Evolutionary conservation across 129 eudicot genomes (phyloP).

Genomic region (Tagetes erecta): DNA sequence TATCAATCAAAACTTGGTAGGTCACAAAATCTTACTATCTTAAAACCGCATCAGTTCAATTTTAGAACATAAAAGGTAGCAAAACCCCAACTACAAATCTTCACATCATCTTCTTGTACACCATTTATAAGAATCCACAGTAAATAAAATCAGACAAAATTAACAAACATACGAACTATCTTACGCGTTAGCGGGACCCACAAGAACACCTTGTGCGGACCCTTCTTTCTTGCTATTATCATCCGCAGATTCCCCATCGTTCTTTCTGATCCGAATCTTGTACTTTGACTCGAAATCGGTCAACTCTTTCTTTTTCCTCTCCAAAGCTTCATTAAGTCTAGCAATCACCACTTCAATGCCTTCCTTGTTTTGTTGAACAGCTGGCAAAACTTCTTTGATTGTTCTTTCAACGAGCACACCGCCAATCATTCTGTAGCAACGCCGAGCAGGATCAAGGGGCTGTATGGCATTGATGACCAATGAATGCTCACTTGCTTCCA

Average conservation of each 20-base stretch:
- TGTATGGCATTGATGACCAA: slow-evolving; percentile 84
- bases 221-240: slow-evolving; percentile 86
- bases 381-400: slow-evolving; percentile 84
- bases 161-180: slow-evolving; percentile 6
- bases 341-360: slow-evolving; percentile 85
- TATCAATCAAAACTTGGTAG: neutral
- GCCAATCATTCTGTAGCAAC: slow-evolving; percentile 94
- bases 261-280: slow-evolving; percentile 69
- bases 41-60: neutral
- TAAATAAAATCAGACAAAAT: slow-evolving; percentile 7
- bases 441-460: slow-evolving; percentile 75
- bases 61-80: neutral
- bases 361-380: slow-evolving; percentile 83
- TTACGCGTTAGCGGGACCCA: slow-evolving; percentile 71
- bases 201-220: slow-evolving; percentile 88
- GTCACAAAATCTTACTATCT: neutral
- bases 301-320: slow-evolving; percentile 79
- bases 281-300: slow-evolving; percentile 82
- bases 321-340: slow-evolving; percentile 76
- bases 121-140: neutral
- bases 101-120: slow-evolving; percentile 3
- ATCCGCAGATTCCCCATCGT: slow-evolving; percentile 68
- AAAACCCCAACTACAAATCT: slow-evolving; percentile 14
- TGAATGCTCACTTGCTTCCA: slow-evolving; percentile 90
- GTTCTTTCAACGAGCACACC: slow-evolving; percentile 97